Base-by-base conservation (phyloP, 2,329 filamentous ascomycete genomes). In the Ophiostoma sp. region DNA sequence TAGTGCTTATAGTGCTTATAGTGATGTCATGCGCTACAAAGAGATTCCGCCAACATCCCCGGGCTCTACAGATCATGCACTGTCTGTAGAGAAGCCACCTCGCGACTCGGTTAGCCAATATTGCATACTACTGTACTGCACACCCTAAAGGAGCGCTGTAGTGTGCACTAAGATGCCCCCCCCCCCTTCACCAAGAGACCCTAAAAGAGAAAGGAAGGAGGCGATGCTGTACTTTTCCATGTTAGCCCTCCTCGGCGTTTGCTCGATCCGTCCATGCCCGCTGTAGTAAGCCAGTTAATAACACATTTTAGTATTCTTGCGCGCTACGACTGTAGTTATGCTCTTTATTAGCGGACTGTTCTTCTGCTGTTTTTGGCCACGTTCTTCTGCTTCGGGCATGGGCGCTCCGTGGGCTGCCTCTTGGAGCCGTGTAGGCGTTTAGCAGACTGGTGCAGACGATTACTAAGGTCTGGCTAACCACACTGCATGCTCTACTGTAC, bases 331-430 rank as follows among this genome's bases (percentile, higher is more conserved):
- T 23, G n/a, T 54, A 11, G 3, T 23, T 23, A 0, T 54, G 48
- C 17, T 48, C 15, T 48, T 48, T 48, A 31, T 31, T 31, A 39
- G 36, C 41, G 6, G 44, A 10, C 10, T 48, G 52, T 54, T 54
- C 48, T 54, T 54, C 52, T 48, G 44, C 44, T 52, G 48, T 52
- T 52, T 52, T 52, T 52, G 48, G 48, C 48, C 17, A 52, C n/a
- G 48, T 52, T 52, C 48, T 52, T 52, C 48, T 52, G 48, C 7
- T n/a, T 52, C 20, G 48, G n/a, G 48, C n/a, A 62, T 35, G 57
- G 57, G 27, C 57, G 27, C 57, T 35, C 57, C 60, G 60, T 64
- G 33, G 60, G 60, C 60, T 64, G 60, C 60, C 60, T 64, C 60
- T n/a, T 10, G 2, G 17, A 3, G 52, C 10, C 1, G 52, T 27